A percentile compares a stretch with the other conserved stretches of the same genome.
Conservation (phyloP, 208 protist genomes). For the Wallacemonas sp. region DNA sequence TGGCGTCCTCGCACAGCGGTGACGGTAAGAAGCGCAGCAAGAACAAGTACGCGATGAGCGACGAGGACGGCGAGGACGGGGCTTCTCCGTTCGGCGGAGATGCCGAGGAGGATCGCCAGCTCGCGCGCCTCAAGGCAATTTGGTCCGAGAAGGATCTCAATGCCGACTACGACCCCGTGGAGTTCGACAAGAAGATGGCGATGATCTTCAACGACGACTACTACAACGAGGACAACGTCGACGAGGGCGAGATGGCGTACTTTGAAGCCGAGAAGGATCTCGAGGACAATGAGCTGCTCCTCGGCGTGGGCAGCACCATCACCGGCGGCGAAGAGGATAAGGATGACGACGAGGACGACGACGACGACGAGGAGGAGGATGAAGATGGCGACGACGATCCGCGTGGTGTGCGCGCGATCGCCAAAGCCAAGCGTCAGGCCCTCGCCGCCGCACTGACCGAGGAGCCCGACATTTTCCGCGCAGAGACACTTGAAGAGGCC, state of each 20-base stretch:
- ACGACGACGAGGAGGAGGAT: slow-evolving; percentile 26
- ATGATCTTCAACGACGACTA: slow-evolving; percentile 87
- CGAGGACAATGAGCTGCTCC: slow-evolving; percentile 29
- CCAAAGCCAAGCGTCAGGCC: slow-evolving; percentile 13
- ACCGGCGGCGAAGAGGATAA: slow-evolving; percentile 13
- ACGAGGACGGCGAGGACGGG: slow-evolving; percentile 15
- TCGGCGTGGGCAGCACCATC: neutral
- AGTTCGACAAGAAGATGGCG: slow-evolving; percentile 90
- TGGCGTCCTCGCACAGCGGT: slow-evolving; percentile 22
- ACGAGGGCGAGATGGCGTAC: slow-evolving; percentile 86
- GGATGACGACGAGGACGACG: slow-evolving; percentile 19
- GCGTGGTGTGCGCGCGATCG: slow-evolving; percentile 7
- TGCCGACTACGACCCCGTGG: slow-evolving; percentile 80
- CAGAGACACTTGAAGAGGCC: slow-evolving; percentile 64
- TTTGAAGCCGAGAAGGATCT: slow-evolving; percentile 80
- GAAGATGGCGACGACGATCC: slow-evolving; percentile 20
- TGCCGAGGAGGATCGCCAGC: slow-evolving; percentile 52
- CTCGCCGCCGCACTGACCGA: slow-evolving; percentile 9
- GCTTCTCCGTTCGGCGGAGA: slow-evolving; percentile 22
- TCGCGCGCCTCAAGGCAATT: slow-evolving; percentile 57
- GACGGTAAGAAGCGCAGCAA: slow-evolving; percentile 18
- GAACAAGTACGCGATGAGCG: slow-evolving; percentile 20
- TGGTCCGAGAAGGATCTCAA: slow-evolving; percentile 87
- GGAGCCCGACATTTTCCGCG: slow-evolving; percentile 53
- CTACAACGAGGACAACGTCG: slow-evolving; percentile 84